phyloP scores from a whole-genome alignment of 176 grass and related monocot genomes.

The Triticum turgidum region DNA sequence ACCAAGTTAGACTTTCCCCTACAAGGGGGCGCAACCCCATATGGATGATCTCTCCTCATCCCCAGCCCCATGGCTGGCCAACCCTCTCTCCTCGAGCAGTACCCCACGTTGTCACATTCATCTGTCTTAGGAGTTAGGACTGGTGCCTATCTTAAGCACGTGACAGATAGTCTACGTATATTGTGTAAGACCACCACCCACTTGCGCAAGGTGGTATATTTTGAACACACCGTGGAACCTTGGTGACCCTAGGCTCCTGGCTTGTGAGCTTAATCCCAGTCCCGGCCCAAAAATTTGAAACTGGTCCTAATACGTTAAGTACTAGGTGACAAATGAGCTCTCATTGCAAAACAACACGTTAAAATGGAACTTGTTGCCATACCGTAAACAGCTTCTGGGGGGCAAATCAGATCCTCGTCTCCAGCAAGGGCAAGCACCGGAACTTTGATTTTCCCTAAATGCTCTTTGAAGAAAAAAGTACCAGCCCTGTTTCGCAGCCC shows the following conservation, averaged over 20 bases:
- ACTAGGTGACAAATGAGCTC: not conserved
- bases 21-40: not conserved
- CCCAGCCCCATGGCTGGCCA: not conserved
- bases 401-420: conserved; percentile 86
- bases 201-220: not conserved
- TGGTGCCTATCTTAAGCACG: not conserved
- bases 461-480: conserved; percentile 74
- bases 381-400: conserved; percentile 91
- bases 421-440: conserved; percentile 88
- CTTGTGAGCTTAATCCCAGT: not conserved
- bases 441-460: conserved; percentile 63
- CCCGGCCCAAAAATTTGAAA: not conserved
- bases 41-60: not conserved
- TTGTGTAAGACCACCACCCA: not conserved
- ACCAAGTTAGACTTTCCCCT: not conserved
- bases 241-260: not conserved
- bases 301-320: not conserved
- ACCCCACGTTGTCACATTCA: not conserved
- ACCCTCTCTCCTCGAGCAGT: not conserved
- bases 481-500: conserved; percentile 64
- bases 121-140: not conserved
- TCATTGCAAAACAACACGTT: not conserved
- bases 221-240: not conserved
- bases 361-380: conserved; percentile 13
- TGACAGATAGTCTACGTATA: not conserved